Evolutionary conservation across 2,329 filamentous ascomycete species (phyloP).

Genomic region (Hyphodiscus sp.): DNA sequence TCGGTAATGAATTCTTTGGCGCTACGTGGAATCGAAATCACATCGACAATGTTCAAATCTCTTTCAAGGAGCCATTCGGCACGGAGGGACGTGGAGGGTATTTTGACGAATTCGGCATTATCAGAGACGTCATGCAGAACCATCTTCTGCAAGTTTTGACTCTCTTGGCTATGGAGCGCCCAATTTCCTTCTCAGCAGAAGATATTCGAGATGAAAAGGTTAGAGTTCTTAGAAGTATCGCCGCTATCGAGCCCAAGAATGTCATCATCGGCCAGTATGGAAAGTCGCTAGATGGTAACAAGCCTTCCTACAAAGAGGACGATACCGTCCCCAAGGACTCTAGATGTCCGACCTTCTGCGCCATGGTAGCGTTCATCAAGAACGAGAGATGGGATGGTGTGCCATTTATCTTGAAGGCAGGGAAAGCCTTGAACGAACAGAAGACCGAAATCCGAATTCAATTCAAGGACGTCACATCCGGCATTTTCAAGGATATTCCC

Average conservation of each 20-base stretch:
- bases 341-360: conserved; percentile 95
- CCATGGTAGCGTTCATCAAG: conserved; percentile 96
- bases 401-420: conserved; percentile 98
- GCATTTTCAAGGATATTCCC: conserved; percentile 99
- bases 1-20: conserved; percentile 97
- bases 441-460: conserved; percentile 99
- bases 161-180: conserved; percentile 93
- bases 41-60: conserved; percentile 98
- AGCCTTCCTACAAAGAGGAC: conserved; percentile 97
- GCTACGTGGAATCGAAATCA: conserved; percentile 99
- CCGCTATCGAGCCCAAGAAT: conserved; percentile 96
- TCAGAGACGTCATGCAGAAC: conserved; percentile 99
- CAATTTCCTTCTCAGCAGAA: conserved; percentile 95
- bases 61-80: conserved; percentile 98
- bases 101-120: conserved; percentile 99
- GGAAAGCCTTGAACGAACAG: conserved; percentile 97
- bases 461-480: conserved; percentile 98
- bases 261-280: conserved; percentile 99
- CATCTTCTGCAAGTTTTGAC: conserved; percentile 95
- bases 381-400: conserved; percentile 99
- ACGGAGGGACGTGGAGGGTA: conserved; percentile 97
- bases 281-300: conserved; percentile 89
- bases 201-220: conserved; percentile 99
- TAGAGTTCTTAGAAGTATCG: conserved; percentile 87
- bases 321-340: conserved; percentile 97